Conservation (phyloP, 2,329 filamentous ascomycete species). For the Phoma sp. region DNA sequence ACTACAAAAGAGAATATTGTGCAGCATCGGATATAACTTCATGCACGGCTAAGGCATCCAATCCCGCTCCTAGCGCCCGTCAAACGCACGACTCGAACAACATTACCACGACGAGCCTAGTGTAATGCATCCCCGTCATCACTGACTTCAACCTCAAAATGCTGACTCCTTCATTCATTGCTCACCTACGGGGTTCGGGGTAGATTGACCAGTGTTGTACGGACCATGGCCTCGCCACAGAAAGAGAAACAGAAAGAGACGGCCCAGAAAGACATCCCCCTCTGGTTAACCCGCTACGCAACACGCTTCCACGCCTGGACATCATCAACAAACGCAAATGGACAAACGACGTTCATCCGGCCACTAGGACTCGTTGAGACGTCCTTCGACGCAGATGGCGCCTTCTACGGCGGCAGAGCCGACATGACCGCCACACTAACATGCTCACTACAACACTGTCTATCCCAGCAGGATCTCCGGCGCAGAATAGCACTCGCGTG, state of each 20-base stretch:
- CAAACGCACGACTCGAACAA: slow-evolving; percentile 9
- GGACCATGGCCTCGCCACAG: background rate
- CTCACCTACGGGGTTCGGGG: no score
- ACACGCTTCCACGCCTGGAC: slow-evolving; percentile 49
- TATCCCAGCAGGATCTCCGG: slow-evolving; percentile 41
- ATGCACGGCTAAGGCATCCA: background rate
- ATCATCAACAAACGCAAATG: background rate
- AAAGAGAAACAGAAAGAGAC: no score
- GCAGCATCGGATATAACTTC: no score
- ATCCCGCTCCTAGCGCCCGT: slow-evolving; percentile 7
- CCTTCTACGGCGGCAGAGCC: slow-evolving; percentile 54
- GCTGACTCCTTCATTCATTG: no score
- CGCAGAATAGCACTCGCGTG: slow-evolving; percentile 50
- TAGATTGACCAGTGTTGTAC: no score
- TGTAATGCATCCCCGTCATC: slow-evolving; percentile 7
- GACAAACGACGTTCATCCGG: slow-evolving; percentile 40
- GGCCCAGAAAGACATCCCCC: no score
- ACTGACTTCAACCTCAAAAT: background rate
- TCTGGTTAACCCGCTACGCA: slow-evolving; percentile 54
- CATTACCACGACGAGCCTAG: slow-evolving; percentile 10
- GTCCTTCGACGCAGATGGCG: slow-evolving; percentile 55
- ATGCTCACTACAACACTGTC: slow-evolving; percentile 43
- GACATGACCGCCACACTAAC: slow-evolving; percentile 53
- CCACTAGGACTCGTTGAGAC: slow-evolving; percentile 55
- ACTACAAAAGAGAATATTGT: no score